Evolutionary conservation across 345 rosid species (phyloP).

Genomic region (Pugionium cornutum): DNA sequence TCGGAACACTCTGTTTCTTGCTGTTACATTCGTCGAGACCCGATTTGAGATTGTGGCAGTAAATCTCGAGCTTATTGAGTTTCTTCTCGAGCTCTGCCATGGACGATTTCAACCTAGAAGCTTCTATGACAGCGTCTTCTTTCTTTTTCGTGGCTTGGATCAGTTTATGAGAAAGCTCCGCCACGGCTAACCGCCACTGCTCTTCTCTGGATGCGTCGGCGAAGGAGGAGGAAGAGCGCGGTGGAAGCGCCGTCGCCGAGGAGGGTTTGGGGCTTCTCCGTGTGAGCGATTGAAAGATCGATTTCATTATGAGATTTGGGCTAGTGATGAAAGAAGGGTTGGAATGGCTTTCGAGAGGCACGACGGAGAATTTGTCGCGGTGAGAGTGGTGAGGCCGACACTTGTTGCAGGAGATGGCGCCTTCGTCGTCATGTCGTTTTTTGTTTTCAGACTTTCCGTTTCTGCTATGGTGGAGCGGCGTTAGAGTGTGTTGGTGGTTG

Average conservation of each 20-base stretch:
- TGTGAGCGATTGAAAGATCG: slow-evolving; percentile 63
- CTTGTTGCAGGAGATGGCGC: slow-evolving; percentile 73
- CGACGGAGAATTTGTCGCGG: slow-evolving; percentile 78
- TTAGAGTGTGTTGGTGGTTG: slow-evolving; percentile 50
- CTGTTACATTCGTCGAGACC: slow-evolving; percentile 69
- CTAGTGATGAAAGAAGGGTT: slow-evolving; percentile 59
- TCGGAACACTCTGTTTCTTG: slow-evolving; percentile 39
- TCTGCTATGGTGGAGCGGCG: slow-evolving; percentile 55
- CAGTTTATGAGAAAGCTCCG: slow-evolving; percentile 84
- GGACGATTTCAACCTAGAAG: slow-evolving; percentile 70
- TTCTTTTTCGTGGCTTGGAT: slow-evolving; percentile 74
- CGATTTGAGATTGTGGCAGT: slow-evolving; percentile 73
- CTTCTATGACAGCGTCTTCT: slow-evolving; percentile 83
- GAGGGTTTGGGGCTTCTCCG: slow-evolving; percentile 62
- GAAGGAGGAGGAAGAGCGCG: slow-evolving; percentile 35
- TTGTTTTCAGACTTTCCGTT: slow-evolving; percentile 45
- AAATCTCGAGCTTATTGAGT: slow-evolving; percentile 80
- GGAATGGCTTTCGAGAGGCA: slow-evolving; percentile 69
- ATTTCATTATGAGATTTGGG: slow-evolving; percentile 76
- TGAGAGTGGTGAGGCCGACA: slow-evolving; percentile 71
- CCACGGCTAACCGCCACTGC: slow-evolving; percentile 69
- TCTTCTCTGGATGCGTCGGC: slow-evolving; percentile 56
- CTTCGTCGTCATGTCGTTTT: slow-evolving; percentile 51
- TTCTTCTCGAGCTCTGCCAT: slow-evolving; percentile 96
- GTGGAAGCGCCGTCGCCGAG: slow-evolving; percentile 29